A percentile compares a stretch with the other conserved stretches of the same genome.
These are phyloP conservation scores for Talinum fruticosum DNA, from an alignment of 148 eudicot genomes.

Conservation along the genomic window DNA sequence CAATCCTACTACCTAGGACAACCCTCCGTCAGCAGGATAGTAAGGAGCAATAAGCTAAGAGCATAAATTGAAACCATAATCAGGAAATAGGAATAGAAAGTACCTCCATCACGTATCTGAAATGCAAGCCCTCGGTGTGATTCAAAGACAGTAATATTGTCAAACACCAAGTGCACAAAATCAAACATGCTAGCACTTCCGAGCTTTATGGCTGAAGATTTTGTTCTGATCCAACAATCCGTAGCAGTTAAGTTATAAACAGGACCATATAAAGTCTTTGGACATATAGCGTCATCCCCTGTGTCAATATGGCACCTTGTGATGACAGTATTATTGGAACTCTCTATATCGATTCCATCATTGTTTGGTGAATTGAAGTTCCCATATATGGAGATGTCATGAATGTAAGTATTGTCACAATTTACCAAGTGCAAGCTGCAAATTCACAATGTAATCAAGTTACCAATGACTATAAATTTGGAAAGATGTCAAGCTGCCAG, in stretches of 20 bases:
- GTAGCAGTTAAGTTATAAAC: conserved; percentile 84
- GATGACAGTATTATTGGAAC: conserved; percentile 88
- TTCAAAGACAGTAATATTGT: conserved; percentile 77
- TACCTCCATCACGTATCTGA: conserved; percentile 99
- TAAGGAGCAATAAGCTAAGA: neutral
- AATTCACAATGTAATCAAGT: neutral
- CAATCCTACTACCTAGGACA: too few species aligned
- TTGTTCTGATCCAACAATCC: conserved; percentile 82
- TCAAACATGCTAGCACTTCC: conserved; percentile 87
- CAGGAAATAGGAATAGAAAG: neutral
- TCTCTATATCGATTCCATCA: conserved; percentile 91
- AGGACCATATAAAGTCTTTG: conserved; percentile 75
- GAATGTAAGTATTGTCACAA: conserved; percentile 62
- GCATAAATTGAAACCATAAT: neutral
- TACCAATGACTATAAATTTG: neutral
- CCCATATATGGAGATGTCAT: conserved; percentile 70
- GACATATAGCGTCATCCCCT: conserved; percentile 97
- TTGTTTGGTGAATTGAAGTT: conserved; percentile 88
- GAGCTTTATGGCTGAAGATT: conserved; percentile 92
- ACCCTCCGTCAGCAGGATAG: too few species aligned
- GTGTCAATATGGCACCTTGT: conserved; percentile 85
- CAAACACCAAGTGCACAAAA: conserved; percentile 65
- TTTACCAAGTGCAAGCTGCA: conserved; percentile 88
- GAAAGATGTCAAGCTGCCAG: neutral
- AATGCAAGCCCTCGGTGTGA: conserved; percentile 92